These are phyloP conservation scores for Calophaca sinica DNA, from an alignment of 306 rosid genomes.

Conservation along the genomic window DNA sequence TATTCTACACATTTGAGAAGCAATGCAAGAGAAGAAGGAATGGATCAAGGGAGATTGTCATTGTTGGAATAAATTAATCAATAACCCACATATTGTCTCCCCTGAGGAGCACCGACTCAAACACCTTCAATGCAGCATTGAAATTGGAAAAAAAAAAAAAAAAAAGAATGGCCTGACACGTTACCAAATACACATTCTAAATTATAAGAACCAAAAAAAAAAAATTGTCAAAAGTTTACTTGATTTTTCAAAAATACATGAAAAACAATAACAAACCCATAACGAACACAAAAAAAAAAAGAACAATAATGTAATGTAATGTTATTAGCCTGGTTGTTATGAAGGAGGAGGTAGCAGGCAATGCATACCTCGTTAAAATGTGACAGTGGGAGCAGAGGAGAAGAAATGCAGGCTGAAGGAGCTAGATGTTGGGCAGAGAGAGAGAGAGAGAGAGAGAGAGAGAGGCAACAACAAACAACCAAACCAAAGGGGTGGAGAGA, in stretches of 20 bases:
- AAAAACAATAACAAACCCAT: neutral
- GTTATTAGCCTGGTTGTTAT: too few relatives aligned
- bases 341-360: neutral
- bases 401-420: constrained; percentile 42
- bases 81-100: too few relatives aligned
- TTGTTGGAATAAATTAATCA: constrained; percentile 3
- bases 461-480: constrained; percentile 23
- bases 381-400: constrained; percentile 42
- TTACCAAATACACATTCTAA: neutral
- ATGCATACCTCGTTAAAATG: constrained; percentile 53
- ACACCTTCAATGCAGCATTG: constrained; percentile 4
- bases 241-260: neutral
- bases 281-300: neutral
- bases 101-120: neutral
- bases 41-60: too few relatives aligned
- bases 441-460: constrained; percentile 1
- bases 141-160: neutral
- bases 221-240: neutral
- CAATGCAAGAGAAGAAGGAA: constrained; percentile 22
- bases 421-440: constrained; percentile 30
- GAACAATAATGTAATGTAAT: neutral
- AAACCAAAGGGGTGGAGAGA: constrained; percentile 36
- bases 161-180: neutral
- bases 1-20: neutral
- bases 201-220: neutral